Evolutionary conservation across 176 grass and related monocot species (phyloP), one percentile per base, ranked within the genome.

Genomic region (Avena eriantha): DNA sequence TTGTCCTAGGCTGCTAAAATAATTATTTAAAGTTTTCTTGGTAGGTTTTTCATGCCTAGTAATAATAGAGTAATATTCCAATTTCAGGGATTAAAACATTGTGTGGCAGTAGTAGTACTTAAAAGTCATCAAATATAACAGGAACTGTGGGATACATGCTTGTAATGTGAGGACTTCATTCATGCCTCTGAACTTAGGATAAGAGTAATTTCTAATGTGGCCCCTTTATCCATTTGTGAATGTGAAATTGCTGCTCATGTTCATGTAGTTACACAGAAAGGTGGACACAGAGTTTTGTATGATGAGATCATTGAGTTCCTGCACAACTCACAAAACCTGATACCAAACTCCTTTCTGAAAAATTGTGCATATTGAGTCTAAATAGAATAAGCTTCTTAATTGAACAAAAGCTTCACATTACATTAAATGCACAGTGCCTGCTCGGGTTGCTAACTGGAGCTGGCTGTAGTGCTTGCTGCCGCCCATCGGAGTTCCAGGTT

Each of bases 171-270:
- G 55, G n/a, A 79, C 54, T 79, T 60, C 13, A 9, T 41, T 60
- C 35, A 43, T 79, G 19, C 8, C 34, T 34, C n/a, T 79, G 34
- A 41, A 79, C 34, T 60, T 79, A 21, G 14, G 54, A 59, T 59
- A 23, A 41, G 19, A 79, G 76, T 58, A 79, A 39, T 59, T 79
- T 45, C 24, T 29, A 65, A 65, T 65, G 61, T 65, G 61, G 21
- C 19, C 77, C 35, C 77, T 79, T 26, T 79, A n/a, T 61, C 13
- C 56, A 59, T 61, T 3, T 79, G 56, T 58, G 34, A 43, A 79
- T 79, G 21, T 61, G 77, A 60, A 79, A 79, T 79, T 79, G 77
- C 34, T 79, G 34, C 55, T 60, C 55, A 43, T 59, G 76, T 22
- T 57, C 53, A 35, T 57, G 75, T 78, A 43, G 34, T 79, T 61